Conservation (phyloP, 2,329 filamentous ascomycete species). For the Arthrinium phaeospermum region DNA sequence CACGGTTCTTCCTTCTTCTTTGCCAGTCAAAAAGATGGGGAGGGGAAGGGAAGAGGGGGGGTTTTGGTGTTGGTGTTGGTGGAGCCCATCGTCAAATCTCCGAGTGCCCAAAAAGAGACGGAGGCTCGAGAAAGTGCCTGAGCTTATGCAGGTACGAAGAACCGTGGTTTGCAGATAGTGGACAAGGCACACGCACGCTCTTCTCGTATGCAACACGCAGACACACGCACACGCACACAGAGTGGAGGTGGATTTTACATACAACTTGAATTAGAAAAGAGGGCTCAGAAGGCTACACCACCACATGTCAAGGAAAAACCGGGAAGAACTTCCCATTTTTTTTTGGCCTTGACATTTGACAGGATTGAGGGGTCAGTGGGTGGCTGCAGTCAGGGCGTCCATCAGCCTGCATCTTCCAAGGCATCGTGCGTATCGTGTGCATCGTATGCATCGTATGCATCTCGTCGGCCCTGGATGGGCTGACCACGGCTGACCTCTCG, state of each 20-base stretch:
- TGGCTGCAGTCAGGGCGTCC: background rate
- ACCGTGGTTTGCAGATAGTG: background rate
- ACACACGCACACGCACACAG: too few species aligned
- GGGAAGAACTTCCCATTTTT: background rate
- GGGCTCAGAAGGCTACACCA: background rate
- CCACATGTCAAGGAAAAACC: background rate
- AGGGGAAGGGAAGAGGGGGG: too few species aligned
- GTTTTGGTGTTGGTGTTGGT: background rate
- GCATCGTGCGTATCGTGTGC: background rate
- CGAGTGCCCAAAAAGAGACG: background rate
- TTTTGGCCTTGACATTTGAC: background rate
- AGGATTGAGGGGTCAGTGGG: background rate
- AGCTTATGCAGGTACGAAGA: slow-evolving; percentile 14
- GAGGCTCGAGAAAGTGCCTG: slow-evolving; percentile 1
- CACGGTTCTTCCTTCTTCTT: background rate
- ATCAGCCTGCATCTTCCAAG: slow-evolving; percentile 2
- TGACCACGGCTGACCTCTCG: background rate
- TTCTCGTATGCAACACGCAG: background rate
- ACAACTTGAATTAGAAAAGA: background rate
- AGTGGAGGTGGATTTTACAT: background rate
- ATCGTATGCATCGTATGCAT: background rate
- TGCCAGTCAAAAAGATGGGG: background rate
- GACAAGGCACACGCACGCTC: background rate
- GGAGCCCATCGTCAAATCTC: slow-evolving; percentile 6
- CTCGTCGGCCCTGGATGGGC: background rate